Evolutionary conservation across 257 asterid genomes (phyloP).

Genomic region (Solanum medicagineum): DNA sequence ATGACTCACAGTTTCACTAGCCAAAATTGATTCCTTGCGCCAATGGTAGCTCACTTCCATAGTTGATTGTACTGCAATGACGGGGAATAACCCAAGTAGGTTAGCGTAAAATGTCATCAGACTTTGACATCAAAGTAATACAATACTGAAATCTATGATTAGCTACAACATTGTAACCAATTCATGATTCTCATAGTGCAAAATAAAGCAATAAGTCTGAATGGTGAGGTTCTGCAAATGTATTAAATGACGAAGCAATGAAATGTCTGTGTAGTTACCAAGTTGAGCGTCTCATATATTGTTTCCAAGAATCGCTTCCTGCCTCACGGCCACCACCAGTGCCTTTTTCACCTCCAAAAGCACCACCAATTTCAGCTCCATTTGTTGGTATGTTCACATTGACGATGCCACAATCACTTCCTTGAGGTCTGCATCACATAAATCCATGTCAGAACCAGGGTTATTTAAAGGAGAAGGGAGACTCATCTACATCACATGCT

Average conservation of each 20-base stretch:
- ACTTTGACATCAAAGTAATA: neutral
- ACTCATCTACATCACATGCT: neutral
- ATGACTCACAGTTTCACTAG: constrained; percentile 6
- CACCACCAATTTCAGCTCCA: constrained; percentile 99
- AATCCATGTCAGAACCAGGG: neutral
- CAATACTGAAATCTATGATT: neutral
- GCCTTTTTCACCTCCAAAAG: constrained; percentile 98
- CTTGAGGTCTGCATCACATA: constrained; percentile 51
- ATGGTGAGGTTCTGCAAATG: neutral
- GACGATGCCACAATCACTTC: constrained; percentile 99
- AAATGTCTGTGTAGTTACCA: constrained; percentile 39
- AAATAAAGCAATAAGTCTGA: neutral
- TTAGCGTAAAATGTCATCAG: neutral
- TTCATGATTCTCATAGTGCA: neutral
- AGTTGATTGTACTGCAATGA: constrained; percentile 58
- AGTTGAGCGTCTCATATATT: constrained; percentile 97
- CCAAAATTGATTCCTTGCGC: constrained; percentile 90
- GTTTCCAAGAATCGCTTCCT: constrained; percentile 99
- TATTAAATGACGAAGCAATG: neutral
- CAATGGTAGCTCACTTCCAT: constrained; percentile 65
- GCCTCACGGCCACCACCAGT: constrained; percentile 99
- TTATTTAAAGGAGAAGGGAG: neutral
- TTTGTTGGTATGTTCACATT: constrained; percentile 92
- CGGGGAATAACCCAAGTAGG: neutral
- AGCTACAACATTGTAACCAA: neutral